Base-by-base conservation (phyloP, 768 basidiomycete genomes). In the Phlegmacium glaucopus region DNA sequence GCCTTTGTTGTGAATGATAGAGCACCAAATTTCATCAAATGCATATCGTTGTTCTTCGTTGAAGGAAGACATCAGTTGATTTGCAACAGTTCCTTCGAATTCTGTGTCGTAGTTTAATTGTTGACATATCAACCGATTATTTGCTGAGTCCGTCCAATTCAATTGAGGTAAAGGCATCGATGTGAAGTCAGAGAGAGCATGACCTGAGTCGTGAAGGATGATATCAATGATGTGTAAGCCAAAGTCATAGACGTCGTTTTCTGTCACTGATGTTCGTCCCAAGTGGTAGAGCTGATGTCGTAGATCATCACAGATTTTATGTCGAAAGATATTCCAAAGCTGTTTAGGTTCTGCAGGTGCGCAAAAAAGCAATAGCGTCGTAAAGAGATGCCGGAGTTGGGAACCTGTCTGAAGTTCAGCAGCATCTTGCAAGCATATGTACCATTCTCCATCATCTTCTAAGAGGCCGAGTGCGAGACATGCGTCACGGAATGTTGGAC, bases 361-460 rank as follows among this genome's bases (percentile, higher is more conserved):
- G 29, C 65, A 64, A 45, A 64, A 56, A 0, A 53, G 22, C 0
- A 77, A 64, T 9, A 77, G 62, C 8, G 65, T 67, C 0, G 60
- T 63, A 65, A 77, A 78, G 0, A 77, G 64, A 0, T 59, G 49
- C 2, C 69, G 63, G 0, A 76, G 60, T 1, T 48, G 55, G 30
- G 7, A 1, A 0, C 74, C 77, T 5, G 67, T 69, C 25, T 72
- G 66, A 51, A 77, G 72, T 2, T 40, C 18, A 3, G 51, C 39
- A 4, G 75, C 77, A 27, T 54, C 54, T 25, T 44, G 43, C 6
- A 77, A 50, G 47, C 74, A 76, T 3, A 55, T 49, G 0, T 55
- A 9, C 73, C 73, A 79, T 51, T 80, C 77, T 0, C 59, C 54
- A 57, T 79, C 72, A 64, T 78, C 70, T n/a, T 76, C 63, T 0